A percentile compares a stretch with the other conserved stretches of the same genome.
These are phyloP conservation scores for Vicia villosa DNA, from an alignment of 306 rosid genomes.

Conservation along the genomic window DNA sequence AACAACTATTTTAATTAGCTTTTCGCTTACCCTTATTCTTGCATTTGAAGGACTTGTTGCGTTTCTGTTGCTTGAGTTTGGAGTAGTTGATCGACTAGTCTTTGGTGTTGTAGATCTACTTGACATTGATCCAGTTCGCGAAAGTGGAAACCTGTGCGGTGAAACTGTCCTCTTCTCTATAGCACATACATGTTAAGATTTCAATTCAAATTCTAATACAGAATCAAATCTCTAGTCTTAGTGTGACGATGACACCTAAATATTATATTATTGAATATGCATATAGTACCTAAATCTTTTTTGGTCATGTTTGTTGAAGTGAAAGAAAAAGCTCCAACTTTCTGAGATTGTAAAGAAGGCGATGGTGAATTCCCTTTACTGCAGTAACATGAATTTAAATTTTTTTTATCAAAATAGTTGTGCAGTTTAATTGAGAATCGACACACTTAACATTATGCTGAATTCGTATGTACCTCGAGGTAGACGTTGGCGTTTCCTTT, in stretches of 20 bases:
- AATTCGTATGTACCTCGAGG: conserved; percentile 50
- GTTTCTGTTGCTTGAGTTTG: conserved; percentile 65
- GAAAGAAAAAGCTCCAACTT: conserved; percentile 68
- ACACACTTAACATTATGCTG: conserved; percentile 11
- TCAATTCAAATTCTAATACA: conserved; percentile 14
- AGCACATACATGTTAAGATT: conserved; percentile 34
- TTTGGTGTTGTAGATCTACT: conserved; percentile 73
- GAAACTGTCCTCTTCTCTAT: conserved; percentile 83
- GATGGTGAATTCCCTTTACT: conserved; percentile 76
- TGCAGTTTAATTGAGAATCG: neutral
- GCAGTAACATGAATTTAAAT: conserved; percentile 39
- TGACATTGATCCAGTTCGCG: conserved; percentile 82
- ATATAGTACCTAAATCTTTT: conserved; percentile 66
- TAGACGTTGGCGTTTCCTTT: conserved; percentile 73
- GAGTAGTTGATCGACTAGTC: conserved; percentile 73
- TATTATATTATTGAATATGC: neutral
- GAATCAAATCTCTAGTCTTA: conserved; percentile 17
- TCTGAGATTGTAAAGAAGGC: conserved; percentile 60
- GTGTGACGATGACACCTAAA: neutral
- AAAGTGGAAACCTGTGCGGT: conserved; percentile 88
- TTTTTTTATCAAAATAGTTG: neutral
- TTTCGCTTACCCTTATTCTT: conserved; percentile 58
- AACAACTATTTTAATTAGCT: neutral
- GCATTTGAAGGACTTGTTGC: conserved; percentile 76
- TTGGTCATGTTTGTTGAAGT: conserved; percentile 67